Conservation (phyloP, 2,329 filamentous ascomycete species). For the Escovopsis sp. region DNA sequence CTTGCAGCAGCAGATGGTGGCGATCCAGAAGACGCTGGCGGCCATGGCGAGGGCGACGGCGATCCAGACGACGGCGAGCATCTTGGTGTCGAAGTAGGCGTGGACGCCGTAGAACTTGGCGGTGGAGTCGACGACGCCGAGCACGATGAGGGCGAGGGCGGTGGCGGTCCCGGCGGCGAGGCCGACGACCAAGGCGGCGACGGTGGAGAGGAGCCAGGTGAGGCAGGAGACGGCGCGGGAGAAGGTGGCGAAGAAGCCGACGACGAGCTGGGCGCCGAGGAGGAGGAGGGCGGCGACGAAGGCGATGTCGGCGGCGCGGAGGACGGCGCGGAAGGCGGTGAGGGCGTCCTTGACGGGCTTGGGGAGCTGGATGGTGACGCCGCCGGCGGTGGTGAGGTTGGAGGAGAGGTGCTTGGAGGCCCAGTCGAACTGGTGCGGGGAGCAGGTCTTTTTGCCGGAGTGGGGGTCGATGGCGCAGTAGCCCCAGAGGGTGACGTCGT, state of each 20-base stretch:
- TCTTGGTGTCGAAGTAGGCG: conserved; percentile 49
- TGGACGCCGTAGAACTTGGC: conserved; percentile 58
- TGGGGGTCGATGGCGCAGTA: conserved; percentile 57
- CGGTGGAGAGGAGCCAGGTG: conserved; percentile 59
- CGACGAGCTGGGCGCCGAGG: conserved; percentile 54
- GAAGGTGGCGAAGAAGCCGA: conserved; percentile 73
- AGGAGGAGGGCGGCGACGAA: conserved; percentile 60
- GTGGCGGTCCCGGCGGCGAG: conserved; percentile 60
- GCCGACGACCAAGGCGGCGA: conserved; percentile 40
- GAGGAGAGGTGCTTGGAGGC: conserved; percentile 53
- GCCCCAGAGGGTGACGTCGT: conserved; percentile 73
- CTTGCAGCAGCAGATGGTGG: conserved; percentile 85
- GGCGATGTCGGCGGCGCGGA: conserved; percentile 69
- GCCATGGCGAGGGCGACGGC: conserved; percentile 61
- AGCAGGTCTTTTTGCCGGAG: conserved; percentile 43
- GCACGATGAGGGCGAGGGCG: conserved; percentile 54
- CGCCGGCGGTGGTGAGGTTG: conserved; percentile 29
- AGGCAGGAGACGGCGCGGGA: conserved; percentile 67
- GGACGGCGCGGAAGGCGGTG: conserved; percentile 55
- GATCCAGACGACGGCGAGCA: conserved; percentile 64
- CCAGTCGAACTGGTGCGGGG: conserved; percentile 58
- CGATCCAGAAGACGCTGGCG: conserved; percentile 76
- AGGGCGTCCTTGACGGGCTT: conserved; percentile 50
- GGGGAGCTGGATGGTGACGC: conserved; percentile 48
- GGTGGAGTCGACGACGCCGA: conserved; percentile 33